Percentiles rank a stretch among this genome's conserved stretches.
phyloP scores from a whole-genome alignment of 495 filamentous ascomycete genomes.

The Hypoxylon subgilvum region DNA sequence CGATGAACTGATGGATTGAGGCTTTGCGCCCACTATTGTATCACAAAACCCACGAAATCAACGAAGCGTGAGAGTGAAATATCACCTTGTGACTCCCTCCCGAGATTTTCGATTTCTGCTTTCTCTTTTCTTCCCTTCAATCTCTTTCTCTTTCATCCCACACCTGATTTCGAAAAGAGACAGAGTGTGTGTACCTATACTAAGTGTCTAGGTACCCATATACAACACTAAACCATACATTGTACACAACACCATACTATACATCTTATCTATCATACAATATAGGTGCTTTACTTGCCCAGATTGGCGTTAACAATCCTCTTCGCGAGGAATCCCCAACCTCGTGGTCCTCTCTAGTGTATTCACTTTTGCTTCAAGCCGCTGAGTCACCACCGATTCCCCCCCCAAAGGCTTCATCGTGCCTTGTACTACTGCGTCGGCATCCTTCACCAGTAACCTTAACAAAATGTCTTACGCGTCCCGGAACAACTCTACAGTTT shows the following conservation, averaged over 20 bases:
- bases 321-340: too few relatives aligned
- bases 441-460: neutral
- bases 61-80: conserved; percentile 51
- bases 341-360: conserved; percentile 29
- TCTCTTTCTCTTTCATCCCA: conserved; percentile 33
- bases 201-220: too few relatives aligned
- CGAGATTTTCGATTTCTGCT: conserved; percentile 39
- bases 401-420: too few relatives aligned
- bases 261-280: too few relatives aligned
- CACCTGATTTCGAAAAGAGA: too few relatives aligned
- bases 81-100: conserved; percentile 58
- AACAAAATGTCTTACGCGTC: conserved; percentile 46
- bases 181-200: too few relatives aligned
- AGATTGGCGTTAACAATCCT: too few relatives aligned
- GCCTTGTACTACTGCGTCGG: conserved; percentile 9
- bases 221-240: too few relatives aligned
- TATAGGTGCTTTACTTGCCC: too few relatives aligned
- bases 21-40: conserved; percentile 39
- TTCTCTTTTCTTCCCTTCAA: conserved; percentile 39
- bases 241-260: too few relatives aligned
- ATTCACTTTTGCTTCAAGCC: conserved; percentile 1
- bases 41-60: conserved; percentile 15
- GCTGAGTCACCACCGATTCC: conserved; percentile 13
- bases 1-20: conserved; percentile 35
- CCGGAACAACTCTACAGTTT: conserved; percentile 46